Evolutionary conservation across 129 eudicot species (phyloP).

Genomic region (Chrysanthemum makinoi): DNA sequence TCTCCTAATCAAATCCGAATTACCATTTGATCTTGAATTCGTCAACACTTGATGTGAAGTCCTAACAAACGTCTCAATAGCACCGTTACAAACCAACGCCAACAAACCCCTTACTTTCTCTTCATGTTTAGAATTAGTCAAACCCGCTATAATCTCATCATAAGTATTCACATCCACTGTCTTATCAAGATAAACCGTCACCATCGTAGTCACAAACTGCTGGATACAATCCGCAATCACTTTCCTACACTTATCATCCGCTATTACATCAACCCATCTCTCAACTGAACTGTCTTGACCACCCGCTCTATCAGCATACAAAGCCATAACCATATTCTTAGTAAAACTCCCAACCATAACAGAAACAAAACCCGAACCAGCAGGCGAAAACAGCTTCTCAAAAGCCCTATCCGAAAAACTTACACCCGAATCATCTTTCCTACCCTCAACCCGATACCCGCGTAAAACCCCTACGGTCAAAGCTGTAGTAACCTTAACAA

Average conservation of each 20-base stretch:
- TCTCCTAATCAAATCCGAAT: constrained; percentile 16
- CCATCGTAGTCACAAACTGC: constrained; percentile 69
- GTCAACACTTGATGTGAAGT: constrained; percentile 71
- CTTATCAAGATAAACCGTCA: constrained; percentile 77
- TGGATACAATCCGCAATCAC: constrained; percentile 64
- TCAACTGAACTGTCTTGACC: constrained; percentile 17
- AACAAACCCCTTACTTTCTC: constrained; percentile 47
- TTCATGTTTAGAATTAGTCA: constrained; percentile 85
- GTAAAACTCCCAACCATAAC: constrained; percentile 78
- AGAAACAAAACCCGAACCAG: constrained; percentile 80
- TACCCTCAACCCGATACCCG: constrained; percentile 38
- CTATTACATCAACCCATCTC: constrained; percentile 49
- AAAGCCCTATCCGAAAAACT: constrained; percentile 54
- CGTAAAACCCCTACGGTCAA: constrained; percentile 54
- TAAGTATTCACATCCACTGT: constrained; percentile 68
- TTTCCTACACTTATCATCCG: constrained; percentile 46
- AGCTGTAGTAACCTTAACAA: constrained; percentile 50
- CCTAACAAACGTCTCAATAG: constrained; percentile 63
- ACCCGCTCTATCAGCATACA: constrained; percentile 33
- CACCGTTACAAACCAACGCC: constrained; percentile 55
- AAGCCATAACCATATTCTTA: constrained; percentile 59
- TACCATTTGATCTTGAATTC: constrained; percentile 24
- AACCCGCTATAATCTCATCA: constrained; percentile 64
- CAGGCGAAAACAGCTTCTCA: constrained; percentile 63
- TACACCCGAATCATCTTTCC: constrained; percentile 14